Base-by-base conservation (phyloP, 2,329 filamentous ascomycete genomes). In the Talaromyces rugulosus region DNA sequence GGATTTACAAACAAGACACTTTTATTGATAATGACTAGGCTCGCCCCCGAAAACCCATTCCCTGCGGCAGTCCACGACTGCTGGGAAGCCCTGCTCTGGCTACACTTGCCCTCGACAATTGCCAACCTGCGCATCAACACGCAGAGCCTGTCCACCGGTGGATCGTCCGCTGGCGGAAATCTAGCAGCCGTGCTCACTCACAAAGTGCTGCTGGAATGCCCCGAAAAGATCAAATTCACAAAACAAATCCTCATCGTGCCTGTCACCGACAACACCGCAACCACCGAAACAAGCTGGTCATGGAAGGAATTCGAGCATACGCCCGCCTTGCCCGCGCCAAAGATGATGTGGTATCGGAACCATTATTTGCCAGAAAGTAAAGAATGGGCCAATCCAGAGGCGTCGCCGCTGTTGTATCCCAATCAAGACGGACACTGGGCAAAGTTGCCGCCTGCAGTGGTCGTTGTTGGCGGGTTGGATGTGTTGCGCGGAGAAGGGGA, bases 321-420 rank as follows among this genome's bases (percentile, higher is more conserved):
- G 0, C 79, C 83, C 0, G 82, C 83, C 0, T 75, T 86, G 1
- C 81, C 84, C 0, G 82, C 83, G 0, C 73, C 74, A 3, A 86
- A 86, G 70, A 87, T 87, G 84, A 69, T 83, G 56, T 87, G 85
- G 84, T 87, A 85, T 67, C 77, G 84, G n/a, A 68, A 78, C 18
- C 81, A 84, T 68, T 87, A 86, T 70, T 76, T 87, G 1, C 83
- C 83, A 0, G 72, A 81, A 50, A 61, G 75, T 28, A 68, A 67
- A 1, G 77, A 80, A 59, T 80, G 82, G 78, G 66, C 68, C 2
- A 74, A 83, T 36, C 80, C 81, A 0, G 83, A 86, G 68, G 82
- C 84, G 0, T 85, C 81, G 54, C 82, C 83, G 2, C 68, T 86
- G 55, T 75, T 86, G 23, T 84, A 82, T 71, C 31, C 70, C 1